Base-by-base conservation (phyloP, 1,284 basidiomycete species). In the Leccinum holopus region DNA sequence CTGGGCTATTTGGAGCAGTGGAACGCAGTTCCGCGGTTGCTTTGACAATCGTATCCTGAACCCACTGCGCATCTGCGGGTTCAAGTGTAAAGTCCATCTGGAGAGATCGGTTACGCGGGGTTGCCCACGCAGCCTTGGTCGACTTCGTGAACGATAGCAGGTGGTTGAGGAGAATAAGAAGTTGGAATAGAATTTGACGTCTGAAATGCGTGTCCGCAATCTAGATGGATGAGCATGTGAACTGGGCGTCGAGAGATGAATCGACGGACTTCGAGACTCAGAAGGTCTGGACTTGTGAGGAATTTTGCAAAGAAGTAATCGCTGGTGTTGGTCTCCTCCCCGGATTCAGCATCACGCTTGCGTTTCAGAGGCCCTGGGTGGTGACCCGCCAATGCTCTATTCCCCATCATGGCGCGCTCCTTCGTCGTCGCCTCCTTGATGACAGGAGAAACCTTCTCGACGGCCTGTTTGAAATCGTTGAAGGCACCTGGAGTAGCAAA, bases 231-330 rank as follows among this genome's bases (percentile, higher is more conserved):
- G 59, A 62, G 55, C 18, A 41, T 58, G 18, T 63, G 25, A 61
- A 60, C 60, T 37, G 56, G 59, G 61, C 47, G 49, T 55, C 41
- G 53, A 51, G 54, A 18, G 30, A 59, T 49, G 62, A 61, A 60
- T 47, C 35, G 33, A 68, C 79, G 62, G 60, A 92, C 92, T 82
- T 97, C 93, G 58, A 95, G 86, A 58, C 92, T 92, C 32, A 96
- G 81, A 21, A 97, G 78, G 54, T 94, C 91, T 0, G 91, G 88
- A 63, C 88, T 93, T 0, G 94, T 95, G 52, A 97, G 79, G 75
- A 92, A 95, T 72, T 95, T 95, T 12, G 94, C 93, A 71, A 95
- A 96, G 77, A 95, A 95, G 73, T 93, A 94, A 66, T 92, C 87
- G 57, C 81, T 86, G 37, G 75, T 76, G 14, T 77, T 77, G 55